Base-by-base conservation (phyloP, 371 early-diverging fungal genomes). In the Polyrhizophydium stewartii region DNA sequence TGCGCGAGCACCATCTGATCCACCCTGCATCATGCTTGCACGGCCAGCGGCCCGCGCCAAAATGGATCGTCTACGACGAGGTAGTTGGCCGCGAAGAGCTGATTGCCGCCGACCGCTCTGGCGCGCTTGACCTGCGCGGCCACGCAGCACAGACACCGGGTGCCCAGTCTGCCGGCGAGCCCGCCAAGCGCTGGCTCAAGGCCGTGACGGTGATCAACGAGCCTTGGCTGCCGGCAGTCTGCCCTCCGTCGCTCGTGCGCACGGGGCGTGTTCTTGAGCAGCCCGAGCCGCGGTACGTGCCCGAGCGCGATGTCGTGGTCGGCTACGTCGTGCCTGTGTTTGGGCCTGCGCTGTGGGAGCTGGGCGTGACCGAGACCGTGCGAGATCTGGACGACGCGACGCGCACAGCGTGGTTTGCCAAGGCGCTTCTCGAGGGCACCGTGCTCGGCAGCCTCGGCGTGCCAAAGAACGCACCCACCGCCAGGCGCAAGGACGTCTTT, bases 171-270 rank as follows among this genome's bases (percentile, higher is more conserved):
- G 13, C 43, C 2, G 43, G 43, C 43, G 21, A 5, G 22, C 38
- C 69, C 0, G 64, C 67, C 30, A 70, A 69, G 19, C 59, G 85
- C 19, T 91, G 87, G 84, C 69, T 94, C 41, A 92, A 90, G 71
- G 89, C 87, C 16, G 78, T 90, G n/a, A 93, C 94, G 0, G 69
- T 76, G 1, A 84, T 94, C 24, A 84, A 88, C 27, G 71, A 89
- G 16, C 81, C 80, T 63, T 97, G 96, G 96, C 71, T 91, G 43
- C 69, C 88, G 7, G 82, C 85, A 27, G 74, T 91, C 40, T 90
- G 86, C 37, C 73, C 79, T 0, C 45, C 56, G 49, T 31, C 64
- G 21, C 56, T 76, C 50, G 62, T 66, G 41, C 55, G 64, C 6
- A 55, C 47, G 22, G 73, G 76, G 16, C 70, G 66, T 35, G 31